Evolutionary conservation across 2,329 filamentous ascomycete species (phyloP).

Genomic region (Stromatinia cepivora): DNA sequence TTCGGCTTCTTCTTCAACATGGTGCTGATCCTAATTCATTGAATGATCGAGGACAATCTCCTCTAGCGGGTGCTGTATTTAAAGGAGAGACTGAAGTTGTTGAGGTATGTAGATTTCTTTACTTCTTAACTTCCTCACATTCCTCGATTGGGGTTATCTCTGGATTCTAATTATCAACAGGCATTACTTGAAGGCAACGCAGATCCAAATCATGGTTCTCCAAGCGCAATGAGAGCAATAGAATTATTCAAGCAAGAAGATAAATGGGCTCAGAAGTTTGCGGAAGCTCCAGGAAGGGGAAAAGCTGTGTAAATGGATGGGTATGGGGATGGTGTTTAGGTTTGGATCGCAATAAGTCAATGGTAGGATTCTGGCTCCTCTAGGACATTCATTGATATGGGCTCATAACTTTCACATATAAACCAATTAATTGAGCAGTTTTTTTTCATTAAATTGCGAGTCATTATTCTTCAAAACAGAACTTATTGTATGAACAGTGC

Average conservation of each 20-base stretch:
- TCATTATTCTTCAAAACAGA: background rate
- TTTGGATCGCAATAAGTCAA: background rate
- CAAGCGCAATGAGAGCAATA: conserved; percentile 52
- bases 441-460: background rate
- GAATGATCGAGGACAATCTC: conserved; percentile 68
- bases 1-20: conserved; percentile 58
- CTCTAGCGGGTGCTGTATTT: conserved; percentile 70
- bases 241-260: conserved; percentile 55
- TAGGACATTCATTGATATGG: background rate
- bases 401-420: no score
- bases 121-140: background rate
- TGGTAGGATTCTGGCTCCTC: background rate
- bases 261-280: conserved; percentile 52
- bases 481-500: background rate
- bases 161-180: conserved; percentile 49
- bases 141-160: accelerated
- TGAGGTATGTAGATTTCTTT: conserved; percentile 44
- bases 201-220: conserved; percentile 54
- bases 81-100: conserved; percentile 68
- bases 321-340: background rate
- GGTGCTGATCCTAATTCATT: conserved; percentile 67
- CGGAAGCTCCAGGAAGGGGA: conserved; percentile 50
- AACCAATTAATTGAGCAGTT: no score
- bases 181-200: conserved; percentile 53
- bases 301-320: conserved; percentile 40